Conservation (phyloP, 768 basidiomycete genomes). For the Pleurotus platypus region DNA sequence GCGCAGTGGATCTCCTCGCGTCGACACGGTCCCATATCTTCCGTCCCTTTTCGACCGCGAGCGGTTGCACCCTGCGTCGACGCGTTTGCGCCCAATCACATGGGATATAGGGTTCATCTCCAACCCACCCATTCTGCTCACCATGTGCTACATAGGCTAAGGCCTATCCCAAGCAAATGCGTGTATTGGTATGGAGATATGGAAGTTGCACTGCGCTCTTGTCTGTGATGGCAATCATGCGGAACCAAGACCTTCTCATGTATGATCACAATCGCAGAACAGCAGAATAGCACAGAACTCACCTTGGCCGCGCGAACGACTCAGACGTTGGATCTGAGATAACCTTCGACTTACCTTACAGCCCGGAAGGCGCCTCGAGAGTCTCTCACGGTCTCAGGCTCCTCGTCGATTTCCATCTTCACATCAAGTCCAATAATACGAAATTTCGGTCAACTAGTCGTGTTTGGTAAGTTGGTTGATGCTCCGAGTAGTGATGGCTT, state of each 20-base stretch:
- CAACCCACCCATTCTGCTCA: background rate
- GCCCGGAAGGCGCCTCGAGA: too few relatives aligned
- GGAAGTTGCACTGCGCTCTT: background rate
- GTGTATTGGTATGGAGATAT: slow-evolving; percentile 4
- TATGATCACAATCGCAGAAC: background rate
- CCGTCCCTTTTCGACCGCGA: background rate
- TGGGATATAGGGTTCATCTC: background rate
- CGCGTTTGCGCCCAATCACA: slow-evolving; percentile 1
- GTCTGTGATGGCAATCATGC: slow-evolving; percentile 5
- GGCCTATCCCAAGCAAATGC: background rate
- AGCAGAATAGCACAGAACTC: background rate
- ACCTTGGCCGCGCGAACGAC: background rate
- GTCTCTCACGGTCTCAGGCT: too few relatives aligned
- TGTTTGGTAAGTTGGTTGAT: too few relatives aligned
- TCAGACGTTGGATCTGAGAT: too few relatives aligned
- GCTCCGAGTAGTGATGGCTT: too few relatives aligned
- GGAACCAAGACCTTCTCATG: background rate
- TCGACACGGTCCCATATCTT: background rate
- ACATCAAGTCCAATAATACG: too few relatives aligned
- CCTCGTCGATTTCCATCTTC: too few relatives aligned
- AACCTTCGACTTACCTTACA: too few relatives aligned
- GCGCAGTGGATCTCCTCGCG: background rate
- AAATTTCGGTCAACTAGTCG: too few relatives aligned
- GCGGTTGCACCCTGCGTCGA: background rate
- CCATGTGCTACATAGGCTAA: slow-evolving; percentile 1